Evolutionary conservation across 2,329 filamentous ascomycete species (phyloP).

Genomic region (Aspergillus latus): DNA sequence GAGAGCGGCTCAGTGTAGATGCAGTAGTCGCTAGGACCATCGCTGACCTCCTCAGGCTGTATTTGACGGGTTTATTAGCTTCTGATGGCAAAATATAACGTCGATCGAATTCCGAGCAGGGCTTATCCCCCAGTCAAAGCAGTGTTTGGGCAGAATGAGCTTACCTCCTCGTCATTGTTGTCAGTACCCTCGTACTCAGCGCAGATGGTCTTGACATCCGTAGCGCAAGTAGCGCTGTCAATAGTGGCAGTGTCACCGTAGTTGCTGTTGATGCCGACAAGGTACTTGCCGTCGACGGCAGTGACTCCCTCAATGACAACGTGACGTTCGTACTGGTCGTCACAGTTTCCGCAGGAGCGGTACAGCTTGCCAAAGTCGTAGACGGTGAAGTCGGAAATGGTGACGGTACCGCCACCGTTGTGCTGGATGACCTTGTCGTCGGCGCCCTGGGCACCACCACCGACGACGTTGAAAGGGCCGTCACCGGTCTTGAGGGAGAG

Average conservation of each 20-base stretch:
- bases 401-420: slow-evolving; percentile 35
- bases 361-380: slow-evolving; percentile 48
- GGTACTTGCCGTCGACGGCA: slow-evolving; percentile 30
- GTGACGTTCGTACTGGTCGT: slow-evolving; percentile 19
- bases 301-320: slow-evolving; percentile 32
- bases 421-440: slow-evolving; percentile 41
- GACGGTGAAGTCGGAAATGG: slow-evolving; percentile 40
- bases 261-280: slow-evolving; percentile 38
- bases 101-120: too few species aligned
- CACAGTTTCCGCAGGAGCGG: slow-evolving; percentile 51
- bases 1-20: slow-evolving; percentile 36
- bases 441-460: slow-evolving; percentile 37
- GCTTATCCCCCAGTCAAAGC: background rate
- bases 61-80: background rate
- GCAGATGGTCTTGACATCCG: slow-evolving; percentile 15
- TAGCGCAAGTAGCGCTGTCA: slow-evolving; percentile 33
- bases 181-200: slow-evolving; percentile 33
- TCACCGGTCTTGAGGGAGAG: slow-evolving; percentile 36
- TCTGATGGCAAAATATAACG: too few species aligned
- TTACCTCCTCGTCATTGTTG: slow-evolving; percentile 24
- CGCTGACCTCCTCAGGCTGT: slow-evolving; percentile 3
- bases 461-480: slow-evolving; percentile 36
- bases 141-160: background rate
- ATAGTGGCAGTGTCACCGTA: slow-evolving; percentile 10
- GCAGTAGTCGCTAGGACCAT: slow-evolving; percentile 3